Conservation (phyloP, 805 yeast genomes). For the Lachancea waltii region DNA sequence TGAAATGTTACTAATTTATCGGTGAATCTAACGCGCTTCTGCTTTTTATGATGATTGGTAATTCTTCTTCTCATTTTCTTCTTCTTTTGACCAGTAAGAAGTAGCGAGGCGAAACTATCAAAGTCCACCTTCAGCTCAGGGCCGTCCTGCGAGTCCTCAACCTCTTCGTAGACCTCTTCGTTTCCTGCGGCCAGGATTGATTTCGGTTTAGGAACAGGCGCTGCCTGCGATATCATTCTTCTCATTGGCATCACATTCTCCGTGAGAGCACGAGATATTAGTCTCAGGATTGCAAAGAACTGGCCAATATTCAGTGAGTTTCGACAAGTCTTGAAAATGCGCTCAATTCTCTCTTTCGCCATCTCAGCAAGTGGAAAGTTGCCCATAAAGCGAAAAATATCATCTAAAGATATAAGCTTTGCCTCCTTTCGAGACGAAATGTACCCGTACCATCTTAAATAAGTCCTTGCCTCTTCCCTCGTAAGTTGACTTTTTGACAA, state of each 20-base stretch:
- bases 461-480: slow-evolving; percentile 72
- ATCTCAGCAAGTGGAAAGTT: slow-evolving; percentile 62
- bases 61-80: slow-evolving; percentile 34
- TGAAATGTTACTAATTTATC: slow-evolving; percentile 51
- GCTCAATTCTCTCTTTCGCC: slow-evolving; percentile 44
- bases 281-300: slow-evolving; percentile 79
- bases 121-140: slow-evolving; percentile 53
- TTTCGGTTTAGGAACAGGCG: slow-evolving; percentile 73
- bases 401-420: slow-evolving; percentile 60
- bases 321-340: slow-evolving; percentile 45
- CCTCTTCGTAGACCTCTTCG: slow-evolving; percentile 40
- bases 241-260: slow-evolving; percentile 48
- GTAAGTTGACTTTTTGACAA: slow-evolving; percentile 64
- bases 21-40: slow-evolving; percentile 66
- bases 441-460: slow-evolving; percentile 90
- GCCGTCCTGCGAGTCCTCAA: slow-evolving; percentile 27
- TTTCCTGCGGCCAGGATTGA: slow-evolving; percentile 65
- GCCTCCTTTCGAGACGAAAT: slow-evolving; percentile 65
- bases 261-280: slow-evolving; percentile 62
- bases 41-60: slow-evolving; percentile 33
- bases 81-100: slow-evolving; percentile 75
- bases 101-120: slow-evolving; percentile 78
- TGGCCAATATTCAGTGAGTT: slow-evolving; percentile 76
- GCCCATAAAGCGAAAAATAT: slow-evolving; percentile 68
- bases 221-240: slow-evolving; percentile 43